phyloP scores from a whole-genome alignment of 306 rosid species.

The Gleditsia sinensis region DNA sequence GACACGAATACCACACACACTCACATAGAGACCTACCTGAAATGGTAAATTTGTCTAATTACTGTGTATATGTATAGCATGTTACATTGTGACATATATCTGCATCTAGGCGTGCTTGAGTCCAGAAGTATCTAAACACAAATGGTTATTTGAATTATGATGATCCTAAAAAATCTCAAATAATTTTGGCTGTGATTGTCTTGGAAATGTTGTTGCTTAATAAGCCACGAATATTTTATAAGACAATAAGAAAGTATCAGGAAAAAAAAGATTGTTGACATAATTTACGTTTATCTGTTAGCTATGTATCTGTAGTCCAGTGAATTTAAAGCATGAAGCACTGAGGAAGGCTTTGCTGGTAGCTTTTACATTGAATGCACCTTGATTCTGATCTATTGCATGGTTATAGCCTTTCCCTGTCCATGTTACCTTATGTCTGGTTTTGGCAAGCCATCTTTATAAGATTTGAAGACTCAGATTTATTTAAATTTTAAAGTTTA shows the following conservation, averaged over 20 bases:
- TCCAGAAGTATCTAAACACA: background rate
- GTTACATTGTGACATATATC: slow-evolving; percentile 10
- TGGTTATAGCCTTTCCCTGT: background rate
- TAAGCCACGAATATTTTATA: slow-evolving; percentile 2
- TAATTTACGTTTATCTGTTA: background rate
- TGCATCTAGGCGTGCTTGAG: slow-evolving; percentile 9
- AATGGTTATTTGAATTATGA: background rate
- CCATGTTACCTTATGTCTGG: slow-evolving; percentile 3
- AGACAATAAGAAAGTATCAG: background rate
- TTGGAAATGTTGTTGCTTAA: slow-evolving; percentile 9
- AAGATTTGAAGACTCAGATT: slow-evolving; percentile 1
- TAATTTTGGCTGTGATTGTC: background rate
- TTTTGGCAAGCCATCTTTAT: background rate
- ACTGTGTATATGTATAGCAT: background rate
- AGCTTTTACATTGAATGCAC: background rate
- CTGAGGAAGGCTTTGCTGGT: background rate
- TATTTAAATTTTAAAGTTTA: background rate
- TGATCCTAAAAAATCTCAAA: background rate
- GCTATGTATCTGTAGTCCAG: slow-evolving; percentile 13
- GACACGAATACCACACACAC: background rate
- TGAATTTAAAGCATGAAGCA: slow-evolving; percentile 19
- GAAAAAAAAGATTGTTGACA: background rate
- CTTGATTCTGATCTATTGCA: slow-evolving; percentile 17
- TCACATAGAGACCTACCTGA: background rate
- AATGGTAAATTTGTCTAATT: background rate